These are phyloP conservation scores for Clathrus columnatus DNA, from an alignment of 768 basidiomycete species.

Conservation along the genomic window DNA sequence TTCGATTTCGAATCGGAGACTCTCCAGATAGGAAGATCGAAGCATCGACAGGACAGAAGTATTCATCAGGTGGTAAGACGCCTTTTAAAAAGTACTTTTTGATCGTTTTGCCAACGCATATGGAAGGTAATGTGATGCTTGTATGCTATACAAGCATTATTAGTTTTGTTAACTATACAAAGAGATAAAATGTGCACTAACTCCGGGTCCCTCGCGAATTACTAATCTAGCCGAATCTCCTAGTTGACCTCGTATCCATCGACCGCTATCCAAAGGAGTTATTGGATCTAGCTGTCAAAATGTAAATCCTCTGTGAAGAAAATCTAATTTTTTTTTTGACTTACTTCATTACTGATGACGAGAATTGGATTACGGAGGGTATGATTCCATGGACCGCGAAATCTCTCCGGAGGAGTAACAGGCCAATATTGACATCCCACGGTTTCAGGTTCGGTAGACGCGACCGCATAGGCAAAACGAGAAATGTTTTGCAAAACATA, in stretches of 20 bases:
- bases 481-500: conserved; percentile 2
- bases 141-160: neutral
- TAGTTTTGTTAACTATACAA: neutral
- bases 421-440: conserved; percentile 12
- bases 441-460: conserved; percentile 10
- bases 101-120: neutral
- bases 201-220: conserved; percentile 1
- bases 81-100: neutral
- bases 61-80: neutral
- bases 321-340: neutral
- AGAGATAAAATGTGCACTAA: neutral
- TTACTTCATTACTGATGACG: conserved; percentile 22
- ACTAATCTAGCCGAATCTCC: neutral
- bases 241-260: neutral
- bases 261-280: conserved; percentile 2
- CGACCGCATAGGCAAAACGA: conserved; percentile 7
- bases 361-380: conserved; percentile 21
- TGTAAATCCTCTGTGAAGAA: neutral
- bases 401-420: conserved; percentile 19
- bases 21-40: neutral
- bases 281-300: neutral
- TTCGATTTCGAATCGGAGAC: neutral
- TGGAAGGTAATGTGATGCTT: neutral
- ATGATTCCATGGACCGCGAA: conserved; percentile 23
- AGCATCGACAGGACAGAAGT: neutral